Evolutionary conservation across 2,329 filamentous ascomycete genomes (phyloP), one percentile per base, ranked within the genome.

Genomic region (Leptosphaerulina australis): DNA sequence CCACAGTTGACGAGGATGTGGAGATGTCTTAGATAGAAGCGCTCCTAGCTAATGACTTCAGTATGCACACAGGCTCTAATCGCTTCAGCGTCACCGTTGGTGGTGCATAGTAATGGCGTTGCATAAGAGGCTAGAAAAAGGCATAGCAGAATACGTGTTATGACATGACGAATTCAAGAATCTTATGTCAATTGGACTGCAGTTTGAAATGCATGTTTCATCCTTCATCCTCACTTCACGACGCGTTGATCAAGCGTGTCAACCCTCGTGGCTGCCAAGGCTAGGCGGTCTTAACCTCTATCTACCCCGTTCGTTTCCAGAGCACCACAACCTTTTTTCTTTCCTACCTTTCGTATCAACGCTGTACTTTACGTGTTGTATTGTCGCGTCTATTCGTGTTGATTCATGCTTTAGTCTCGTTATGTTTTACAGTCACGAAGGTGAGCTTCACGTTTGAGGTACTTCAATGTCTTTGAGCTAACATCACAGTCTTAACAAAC

Each of bases 381-480:
- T 43, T 17, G 29, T 47, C 29, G 25, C 43, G 24, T 44, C 14
- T 21, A 15, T 34, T 45, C 44, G 35, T 18, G 35, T 45, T 24
- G 11, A 2, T 44, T 25, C 38, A 43, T 53, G 50, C 59, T 41
- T 50, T 47, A 58, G 30, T 53, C 17, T 36, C 65, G 71, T 26
- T 62, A 97, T 97, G 92, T 97, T 97, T 71, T 97, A 96, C 77
- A 95, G 90, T 64, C 90, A 96, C 76, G 92, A 97, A 75, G 90
- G 93, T 94, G 78, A 69, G 86, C 50, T 34, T 34, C 31, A 26
- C 22, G 44, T 14, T 7, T 29, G 43, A 8, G 18, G 24, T 17
- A 58, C 21, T 58, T 36, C 18, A 14, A 21, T 21, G 11, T 3
- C 7, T 14, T 6, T 14, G 6, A 38, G 44, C 66, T 73, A 24